These are phyloP conservation scores for Orbilia blumenaviensis DNA, from an alignment of 2,329 filamentous ascomycete species.

Conservation along the genomic window DNA sequence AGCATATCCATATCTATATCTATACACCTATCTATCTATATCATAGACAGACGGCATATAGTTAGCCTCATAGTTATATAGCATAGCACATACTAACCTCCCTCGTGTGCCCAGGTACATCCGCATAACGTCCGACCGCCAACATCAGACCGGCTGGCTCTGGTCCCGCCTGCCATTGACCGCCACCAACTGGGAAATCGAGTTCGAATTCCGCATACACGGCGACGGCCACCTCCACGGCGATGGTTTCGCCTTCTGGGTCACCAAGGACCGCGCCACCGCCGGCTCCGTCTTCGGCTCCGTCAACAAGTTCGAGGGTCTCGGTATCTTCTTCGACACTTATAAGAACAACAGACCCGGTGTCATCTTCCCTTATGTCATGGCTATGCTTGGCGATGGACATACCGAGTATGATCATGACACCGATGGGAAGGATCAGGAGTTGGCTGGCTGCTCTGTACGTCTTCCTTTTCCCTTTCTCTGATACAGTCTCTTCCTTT, in stretches of 20 bases:
- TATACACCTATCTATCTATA: background rate
- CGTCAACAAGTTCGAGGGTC: constrained; percentile 86
- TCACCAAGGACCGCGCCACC: constrained; percentile 88
- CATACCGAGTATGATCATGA: constrained; percentile 88
- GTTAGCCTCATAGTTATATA: too few relatives aligned
- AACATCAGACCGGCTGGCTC: constrained; percentile 90
- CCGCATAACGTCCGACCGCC: constrained; percentile 86
- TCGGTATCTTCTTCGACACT: constrained; percentile 96
- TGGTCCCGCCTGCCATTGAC: constrained; percentile 94
- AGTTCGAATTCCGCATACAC: constrained; percentile 93
- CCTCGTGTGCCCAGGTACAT: constrained; percentile 73
- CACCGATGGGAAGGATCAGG: constrained; percentile 91
- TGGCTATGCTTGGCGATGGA: constrained; percentile 97
- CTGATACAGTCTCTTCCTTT: background rate
- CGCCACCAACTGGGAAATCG: constrained; percentile 98
- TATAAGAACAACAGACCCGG: constrained; percentile 99
- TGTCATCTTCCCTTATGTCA: constrained; percentile 94
- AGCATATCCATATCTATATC: background rate
- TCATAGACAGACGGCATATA: too few relatives aligned
- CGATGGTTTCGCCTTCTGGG: constrained; percentile 97
- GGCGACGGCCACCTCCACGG: constrained; percentile 90
- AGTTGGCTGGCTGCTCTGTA: constrained; percentile 90
- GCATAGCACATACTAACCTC: constrained; percentile 5
- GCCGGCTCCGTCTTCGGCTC: constrained; percentile 87
- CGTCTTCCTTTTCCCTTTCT: constrained; percentile 56